phyloP scores from a whole-genome alignment of 257 asterid species.

The Nyctanthes arbortristis region DNA sequence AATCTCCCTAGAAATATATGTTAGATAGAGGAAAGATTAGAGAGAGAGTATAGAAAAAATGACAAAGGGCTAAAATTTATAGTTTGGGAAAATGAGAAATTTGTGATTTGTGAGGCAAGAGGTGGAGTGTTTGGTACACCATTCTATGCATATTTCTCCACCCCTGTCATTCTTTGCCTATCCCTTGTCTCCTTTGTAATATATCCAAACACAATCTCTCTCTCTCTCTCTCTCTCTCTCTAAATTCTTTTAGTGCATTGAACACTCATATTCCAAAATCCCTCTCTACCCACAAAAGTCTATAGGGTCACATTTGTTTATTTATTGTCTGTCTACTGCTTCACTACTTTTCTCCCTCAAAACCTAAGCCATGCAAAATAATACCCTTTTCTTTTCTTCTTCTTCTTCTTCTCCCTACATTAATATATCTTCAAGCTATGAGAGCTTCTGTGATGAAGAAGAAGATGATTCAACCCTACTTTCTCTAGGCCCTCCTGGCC shows the following conservation, averaged over 20 bases:
- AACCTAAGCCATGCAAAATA: constrained; percentile 51
- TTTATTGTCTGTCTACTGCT: constrained; percentile 11
- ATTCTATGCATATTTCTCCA: constrained; percentile 38
- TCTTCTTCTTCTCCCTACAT: constrained; percentile 37
- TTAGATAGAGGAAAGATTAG: constrained; percentile 26
- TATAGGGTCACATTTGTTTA: constrained; percentile 22
- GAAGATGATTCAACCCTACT: constrained; percentile 61
- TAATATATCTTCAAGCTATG: constrained; percentile 37
- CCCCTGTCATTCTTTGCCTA: constrained; percentile 24
- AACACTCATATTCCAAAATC: constrained; percentile 23
- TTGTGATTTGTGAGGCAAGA: constrained; percentile 39
- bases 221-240: not conserved
- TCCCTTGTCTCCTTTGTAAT: constrained; percentile 44
- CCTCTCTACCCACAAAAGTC: constrained; percentile 4
- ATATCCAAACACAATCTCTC: constrained; percentile 24
- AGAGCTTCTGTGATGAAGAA: constrained; percentile 36
- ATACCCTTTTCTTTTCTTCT: too few species aligned
- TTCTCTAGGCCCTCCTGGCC: constrained; percentile 84
- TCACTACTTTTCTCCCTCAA: constrained; percentile 20
- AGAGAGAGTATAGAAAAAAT: constrained; percentile 28
- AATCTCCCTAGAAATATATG: not conserved
- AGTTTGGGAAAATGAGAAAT: constrained; percentile 48
- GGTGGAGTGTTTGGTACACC: constrained; percentile 40
- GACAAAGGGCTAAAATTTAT: constrained; percentile 44
- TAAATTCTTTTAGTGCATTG: not conserved